Evolutionary conservation across 345 rosid species (phyloP), one percentile per base, ranked within the genome.

Genomic region (Citrus sp.): DNA sequence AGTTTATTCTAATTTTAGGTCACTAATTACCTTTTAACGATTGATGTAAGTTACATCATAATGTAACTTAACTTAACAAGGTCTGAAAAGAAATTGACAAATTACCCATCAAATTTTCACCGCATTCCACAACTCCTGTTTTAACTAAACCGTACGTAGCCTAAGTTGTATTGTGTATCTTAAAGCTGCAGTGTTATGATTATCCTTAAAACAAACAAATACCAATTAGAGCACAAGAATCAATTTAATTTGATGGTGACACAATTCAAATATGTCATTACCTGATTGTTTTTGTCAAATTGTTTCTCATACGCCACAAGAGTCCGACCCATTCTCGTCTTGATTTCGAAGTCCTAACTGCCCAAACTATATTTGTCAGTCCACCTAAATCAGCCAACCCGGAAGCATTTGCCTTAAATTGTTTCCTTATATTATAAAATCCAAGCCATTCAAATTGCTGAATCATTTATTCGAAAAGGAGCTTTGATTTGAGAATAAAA

Each of bases 351-450:
- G 25, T 40, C 14, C n/a, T 13, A 69, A 13, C 58, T 14, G 7
- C 34, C 72, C 9, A 25, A 24, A 4, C 58, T 25, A 42, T 13
- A 25, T 7, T 18, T 19, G 3, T 42, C 73, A 7, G 58, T 25
- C 34, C 73, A 69, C 55, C 73, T 69, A 69, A 69, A 42, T 42
- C 56, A 25, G n/a, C 58, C 59, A n/a, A 68, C 34, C 51, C 14
- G 1, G 7, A 16, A 16, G 7, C n/a, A 16, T 54, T 60, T 24
- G 13, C 65, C 65, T 9, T 25, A 25, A n/a, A 67, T 22, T 67
- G 25, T 67, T 67, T 22, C 49, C 46, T 9, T 34, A 0, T 34
- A 66, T 7, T 6, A 34, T 18, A 32, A 19, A 12, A 2, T 34
- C 46, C 14, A 40, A 13, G 28, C 18, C 72, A 37, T 67, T 65